A percentile compares a stretch with the other conserved stretches of the same genome.
phyloP scores from a whole-genome alignment of 2,329 filamentous ascomycete species.

The Clonostachys byssicola region DNA sequence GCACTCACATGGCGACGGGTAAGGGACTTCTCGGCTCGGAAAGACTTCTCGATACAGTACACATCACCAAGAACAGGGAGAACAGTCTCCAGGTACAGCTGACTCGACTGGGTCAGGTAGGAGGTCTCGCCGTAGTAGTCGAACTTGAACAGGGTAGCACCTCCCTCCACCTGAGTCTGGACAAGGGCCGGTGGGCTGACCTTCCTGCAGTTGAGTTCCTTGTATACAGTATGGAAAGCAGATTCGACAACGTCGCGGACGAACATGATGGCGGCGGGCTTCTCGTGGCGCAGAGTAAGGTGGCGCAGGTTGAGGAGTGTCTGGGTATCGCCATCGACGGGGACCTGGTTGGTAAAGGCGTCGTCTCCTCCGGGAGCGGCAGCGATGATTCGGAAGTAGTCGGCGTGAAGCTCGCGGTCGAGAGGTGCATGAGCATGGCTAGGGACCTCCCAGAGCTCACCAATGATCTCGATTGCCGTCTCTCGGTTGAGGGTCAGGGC shows the following conservation, averaged over 20 bases:
- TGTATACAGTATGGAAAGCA: constrained; percentile 76
- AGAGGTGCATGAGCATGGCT: constrained; percentile 74
- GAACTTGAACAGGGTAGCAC: constrained; percentile 84
- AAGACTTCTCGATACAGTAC: constrained; percentile 97
- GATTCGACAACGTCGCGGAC: constrained; percentile 77
- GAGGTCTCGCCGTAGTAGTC: constrained; percentile 86
- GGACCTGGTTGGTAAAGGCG: constrained; percentile 78
- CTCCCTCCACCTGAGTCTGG: constrained; percentile 92
- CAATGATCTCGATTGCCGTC: constrained; percentile 80
- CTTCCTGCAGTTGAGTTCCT: constrained; percentile 73
- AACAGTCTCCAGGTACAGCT: constrained; percentile 95
- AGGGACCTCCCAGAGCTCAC: constrained; percentile 80
- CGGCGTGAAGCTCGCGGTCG: constrained; percentile 83
- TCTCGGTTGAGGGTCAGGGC: constrained; percentile 80
- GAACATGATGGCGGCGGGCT: constrained; percentile 79
- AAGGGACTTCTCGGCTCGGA: constrained; percentile 94
- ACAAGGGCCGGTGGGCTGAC: constrained; percentile 88
- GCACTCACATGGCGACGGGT: constrained; percentile 70
- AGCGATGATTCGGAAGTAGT: constrained; percentile 80
- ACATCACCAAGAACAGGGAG: constrained; percentile 89
- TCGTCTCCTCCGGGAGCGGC: constrained; percentile 83
- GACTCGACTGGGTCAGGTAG: constrained; percentile 93
- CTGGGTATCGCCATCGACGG: constrained; percentile 35
- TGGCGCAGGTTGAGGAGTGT: constrained; percentile 79
- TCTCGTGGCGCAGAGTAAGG: constrained; percentile 80